Conservation (phyloP, 1,284 basidiomycete genomes). For the Phellopilus nigrolimitatus region DNA sequence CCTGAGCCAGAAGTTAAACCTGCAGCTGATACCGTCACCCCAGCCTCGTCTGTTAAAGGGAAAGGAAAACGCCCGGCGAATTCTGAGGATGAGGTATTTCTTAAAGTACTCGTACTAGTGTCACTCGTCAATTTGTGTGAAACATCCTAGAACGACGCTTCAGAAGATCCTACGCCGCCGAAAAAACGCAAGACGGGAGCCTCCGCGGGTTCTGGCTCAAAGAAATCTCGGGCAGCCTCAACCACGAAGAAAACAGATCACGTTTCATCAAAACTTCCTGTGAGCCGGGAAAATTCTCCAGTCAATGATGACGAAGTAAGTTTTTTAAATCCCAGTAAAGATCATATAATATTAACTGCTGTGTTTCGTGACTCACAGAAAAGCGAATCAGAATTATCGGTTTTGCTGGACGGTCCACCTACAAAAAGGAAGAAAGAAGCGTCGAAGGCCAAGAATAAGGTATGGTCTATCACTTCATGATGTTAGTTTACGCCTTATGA, state of each 20-base stretch:
- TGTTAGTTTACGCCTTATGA: background rate
- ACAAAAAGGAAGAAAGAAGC: constrained; percentile 32
- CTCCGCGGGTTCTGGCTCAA: background rate
- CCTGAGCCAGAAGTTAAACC: background rate
- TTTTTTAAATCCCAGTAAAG: too few relatives aligned
- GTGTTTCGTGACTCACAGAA: constrained; percentile 27
- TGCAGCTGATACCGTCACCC: constrained; percentile 17
- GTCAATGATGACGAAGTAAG: background rate
- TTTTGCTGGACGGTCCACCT: constrained; percentile 52
- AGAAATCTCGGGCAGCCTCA: background rate
- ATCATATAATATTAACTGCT: too few relatives aligned
- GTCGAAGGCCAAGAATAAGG: constrained; percentile 17
- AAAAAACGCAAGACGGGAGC: constrained; percentile 14
- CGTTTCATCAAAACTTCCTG: background rate
- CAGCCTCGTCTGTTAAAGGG: constrained; percentile 15
- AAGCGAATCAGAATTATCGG: constrained; percentile 59
- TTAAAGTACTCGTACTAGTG: background rate
- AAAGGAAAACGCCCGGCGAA: constrained; percentile 13
- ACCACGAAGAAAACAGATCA: background rate
- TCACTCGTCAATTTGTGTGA: background rate
- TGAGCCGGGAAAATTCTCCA: background rate
- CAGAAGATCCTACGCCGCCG: constrained; percentile 2
- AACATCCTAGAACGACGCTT: constrained; percentile 11
- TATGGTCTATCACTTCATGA: background rate
- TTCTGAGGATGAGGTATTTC: constrained; percentile 10